Evolutionary conservation across 257 asterid species (phyloP).

Genomic region (Handroanthus guayacan): DNA sequence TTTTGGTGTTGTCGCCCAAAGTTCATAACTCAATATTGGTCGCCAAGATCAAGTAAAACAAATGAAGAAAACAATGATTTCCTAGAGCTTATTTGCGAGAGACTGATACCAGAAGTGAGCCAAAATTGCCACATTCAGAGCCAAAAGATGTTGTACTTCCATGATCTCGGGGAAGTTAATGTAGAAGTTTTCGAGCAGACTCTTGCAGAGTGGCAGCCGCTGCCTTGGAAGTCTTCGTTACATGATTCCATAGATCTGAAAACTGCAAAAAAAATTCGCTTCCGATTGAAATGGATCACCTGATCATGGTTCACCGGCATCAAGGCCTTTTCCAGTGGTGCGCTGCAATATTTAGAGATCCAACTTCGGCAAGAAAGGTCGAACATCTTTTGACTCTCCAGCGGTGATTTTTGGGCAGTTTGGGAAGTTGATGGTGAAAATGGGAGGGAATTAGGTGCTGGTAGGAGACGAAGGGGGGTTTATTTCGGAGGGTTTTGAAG

Average conservation of each 20-base stretch:
- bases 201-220: constrained; percentile 24
- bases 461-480: constrained; percentile 53
- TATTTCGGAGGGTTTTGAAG: constrained; percentile 42
- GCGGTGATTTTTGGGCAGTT: constrained; percentile 41
- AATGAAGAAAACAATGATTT: too few species aligned
- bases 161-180: not conserved
- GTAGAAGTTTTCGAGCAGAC: not conserved
- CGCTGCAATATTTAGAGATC: constrained; percentile 55
- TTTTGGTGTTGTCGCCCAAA: constrained; percentile 21
- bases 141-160: too few species aligned
- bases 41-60: not conserved
- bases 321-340: constrained; percentile 60
- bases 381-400: constrained; percentile 31
- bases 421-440: constrained; percentile 55
- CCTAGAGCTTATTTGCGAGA: not conserved
- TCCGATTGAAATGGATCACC: not conserved
- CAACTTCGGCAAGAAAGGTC: constrained; percentile 32
- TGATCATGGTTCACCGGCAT: constrained; percentile 11
- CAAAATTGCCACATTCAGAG: not conserved
- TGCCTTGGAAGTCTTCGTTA: not conserved
- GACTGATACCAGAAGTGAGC: not conserved
- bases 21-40: not conserved
- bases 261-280: not conserved
- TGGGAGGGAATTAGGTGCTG: constrained; percentile 61
- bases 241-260: not conserved